A percentile compares a stretch with the other conserved stretches of the same genome.
Evolutionary conservation across 495 filamentous ascomycete species (phyloP).

Genomic region (Daldinia grandis): DNA sequence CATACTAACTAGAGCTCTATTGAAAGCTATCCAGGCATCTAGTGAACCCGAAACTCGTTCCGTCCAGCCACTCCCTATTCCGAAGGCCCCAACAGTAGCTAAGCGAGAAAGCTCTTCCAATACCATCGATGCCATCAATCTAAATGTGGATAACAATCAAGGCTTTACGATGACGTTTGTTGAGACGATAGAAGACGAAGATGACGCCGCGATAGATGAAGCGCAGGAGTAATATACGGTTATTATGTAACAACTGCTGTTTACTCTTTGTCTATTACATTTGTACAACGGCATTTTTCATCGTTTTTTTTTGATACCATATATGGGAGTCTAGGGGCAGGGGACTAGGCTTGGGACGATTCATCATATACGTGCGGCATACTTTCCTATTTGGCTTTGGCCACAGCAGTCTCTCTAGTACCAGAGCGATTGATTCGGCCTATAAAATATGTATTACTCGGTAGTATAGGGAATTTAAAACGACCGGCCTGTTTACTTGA

Average conservation of each 20-base stretch:
- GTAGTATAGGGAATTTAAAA: conserved; percentile 33
- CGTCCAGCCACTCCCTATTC: conserved; percentile 37
- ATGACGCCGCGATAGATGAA: conserved; percentile 44
- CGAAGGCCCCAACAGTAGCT: conserved; percentile 31
- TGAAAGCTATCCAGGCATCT: conserved; percentile 49
- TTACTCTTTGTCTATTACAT: conserved; percentile 1
- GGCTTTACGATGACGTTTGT: conserved; percentile 61
- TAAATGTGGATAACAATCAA: conserved; percentile 57
- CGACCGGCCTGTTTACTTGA: conserved; percentile 31
- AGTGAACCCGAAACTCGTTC: conserved; percentile 43
- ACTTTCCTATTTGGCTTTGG: conserved; percentile 12
- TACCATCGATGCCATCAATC: conserved; percentile 57
- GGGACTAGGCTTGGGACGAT: conserved; percentile 27
- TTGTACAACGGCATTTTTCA: conserved; percentile 28
- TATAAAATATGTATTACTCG: conserved; percentile 27
- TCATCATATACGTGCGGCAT: conserved; percentile 17
- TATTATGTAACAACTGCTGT: conserved; percentile 16
- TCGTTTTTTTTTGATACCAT: conserved; percentile 41
- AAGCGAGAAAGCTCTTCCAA: conserved; percentile 45
- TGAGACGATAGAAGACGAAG: conserved; percentile 53
- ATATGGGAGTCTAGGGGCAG: conserved; percentile 30
- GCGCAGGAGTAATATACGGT: conserved; percentile 5
- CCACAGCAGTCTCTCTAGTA: conserved; percentile 8
- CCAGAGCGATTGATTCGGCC: conserved; percentile 5
- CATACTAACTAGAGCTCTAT: conserved; percentile 25